Percentiles rank a stretch among this genome's conserved stretches.
phyloP scores from a whole-genome alignment of 139 green algal genomes.

The Chlamydomonas incerta region DNA sequence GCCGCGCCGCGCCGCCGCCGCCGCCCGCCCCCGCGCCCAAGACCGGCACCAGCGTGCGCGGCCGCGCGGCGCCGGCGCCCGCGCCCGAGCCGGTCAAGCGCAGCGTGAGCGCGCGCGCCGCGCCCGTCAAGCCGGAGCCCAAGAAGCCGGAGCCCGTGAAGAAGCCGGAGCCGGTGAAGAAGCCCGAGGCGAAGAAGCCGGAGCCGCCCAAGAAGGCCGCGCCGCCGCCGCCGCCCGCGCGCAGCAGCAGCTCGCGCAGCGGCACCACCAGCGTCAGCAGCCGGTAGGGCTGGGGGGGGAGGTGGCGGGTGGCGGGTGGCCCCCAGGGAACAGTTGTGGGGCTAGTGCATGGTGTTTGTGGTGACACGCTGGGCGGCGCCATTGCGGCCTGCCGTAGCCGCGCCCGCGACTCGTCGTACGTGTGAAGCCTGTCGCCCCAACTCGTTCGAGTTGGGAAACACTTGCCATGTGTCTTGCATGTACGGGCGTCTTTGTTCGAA shows the following conservation, averaged over 20 bases:
- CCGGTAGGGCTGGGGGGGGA: not conserved
- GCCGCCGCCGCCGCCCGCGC: not conserved
- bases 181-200: not conserved
- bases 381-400: not conserved
- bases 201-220: not conserved
- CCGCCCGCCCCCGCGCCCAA: not conserved
- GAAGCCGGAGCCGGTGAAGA: not conserved
- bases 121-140: conserved; percentile 1
- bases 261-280: too few relatives aligned
- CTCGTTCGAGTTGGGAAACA: too few relatives aligned
- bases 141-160: not conserved
- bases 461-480: too few relatives aligned
- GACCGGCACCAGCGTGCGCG: conserved; percentile 1
- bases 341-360: too few relatives aligned
- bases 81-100: not conserved
- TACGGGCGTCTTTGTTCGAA: not conserved
- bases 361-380: too few relatives aligned
- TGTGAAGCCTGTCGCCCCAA: too few relatives aligned
- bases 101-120: not conserved
- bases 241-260: not conserved
- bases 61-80: not conserved
- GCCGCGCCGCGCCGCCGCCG: not conserved
- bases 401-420: too few relatives aligned
- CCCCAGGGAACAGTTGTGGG: too few relatives aligned
- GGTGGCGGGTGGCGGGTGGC: too few relatives aligned